A percentile compares a stretch with the other conserved stretches of the same genome.
These are phyloP conservation scores for Stephanodiscus minutulus DNA, from an alignment of 108 stramenopile species.

Conservation along the genomic window DNA sequence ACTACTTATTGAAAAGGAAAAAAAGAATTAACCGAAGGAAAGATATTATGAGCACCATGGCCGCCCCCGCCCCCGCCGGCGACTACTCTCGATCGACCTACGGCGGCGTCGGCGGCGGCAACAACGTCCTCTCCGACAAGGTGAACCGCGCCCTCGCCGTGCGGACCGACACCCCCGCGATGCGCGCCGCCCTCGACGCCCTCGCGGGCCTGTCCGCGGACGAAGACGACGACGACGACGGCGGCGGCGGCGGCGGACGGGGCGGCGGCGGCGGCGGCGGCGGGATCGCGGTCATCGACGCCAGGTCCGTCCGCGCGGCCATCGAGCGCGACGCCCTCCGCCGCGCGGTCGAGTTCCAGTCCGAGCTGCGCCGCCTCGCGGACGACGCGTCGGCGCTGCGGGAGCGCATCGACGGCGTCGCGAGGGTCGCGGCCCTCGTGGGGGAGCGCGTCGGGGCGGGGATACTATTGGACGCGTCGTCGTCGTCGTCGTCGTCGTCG, in stretches of 20 bases:
- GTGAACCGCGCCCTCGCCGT: conserved; percentile 78
- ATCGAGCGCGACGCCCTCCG: conserved; percentile 85
- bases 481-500: background rate
- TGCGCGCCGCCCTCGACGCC: conserved; percentile 86
- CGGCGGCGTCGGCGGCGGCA: conserved; percentile 10
- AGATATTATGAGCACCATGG: too few relatives aligned
- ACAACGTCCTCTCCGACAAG: conserved; percentile 72
- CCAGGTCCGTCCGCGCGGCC: conserved; percentile 74
- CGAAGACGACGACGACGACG: background rate
- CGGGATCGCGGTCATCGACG: conserved; percentile 51
- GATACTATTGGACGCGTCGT: conserved; percentile 28
- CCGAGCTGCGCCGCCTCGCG: conserved; percentile 60
- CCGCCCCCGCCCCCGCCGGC: too few relatives aligned
- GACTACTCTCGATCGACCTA: too few relatives aligned
- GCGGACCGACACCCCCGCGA: conserved; percentile 84
- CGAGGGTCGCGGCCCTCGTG: conserved; percentile 62
- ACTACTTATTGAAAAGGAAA: too few relatives aligned
- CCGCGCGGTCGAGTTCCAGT: conserved; percentile 72
- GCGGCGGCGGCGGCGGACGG: background rate
- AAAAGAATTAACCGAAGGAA: too few relatives aligned
- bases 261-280: background rate
- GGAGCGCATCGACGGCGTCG: conserved; percentile 55
- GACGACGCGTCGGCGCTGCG: conserved; percentile 55
- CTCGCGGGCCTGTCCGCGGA: conserved; percentile 58
- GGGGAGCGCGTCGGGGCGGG: conserved; percentile 33